Evolutionary conservation across 176 grass and related monocot genomes (phyloP), one percentile per base, ranked within the genome.

Genomic region (Triticum dicoccoides): DNA sequence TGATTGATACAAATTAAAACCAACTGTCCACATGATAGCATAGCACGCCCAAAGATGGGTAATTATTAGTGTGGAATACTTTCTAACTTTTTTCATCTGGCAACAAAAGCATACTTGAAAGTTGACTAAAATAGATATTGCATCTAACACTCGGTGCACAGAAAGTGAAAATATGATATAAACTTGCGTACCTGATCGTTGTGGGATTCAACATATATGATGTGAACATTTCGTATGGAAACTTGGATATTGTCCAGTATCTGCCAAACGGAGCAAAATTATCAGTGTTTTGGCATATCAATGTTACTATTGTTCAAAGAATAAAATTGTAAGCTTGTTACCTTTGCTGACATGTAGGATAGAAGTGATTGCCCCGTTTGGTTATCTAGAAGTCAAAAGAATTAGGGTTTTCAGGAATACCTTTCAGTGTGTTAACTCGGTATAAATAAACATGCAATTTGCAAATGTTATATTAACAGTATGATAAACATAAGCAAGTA

Each of bases 291-390:
- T 39, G 77, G 63, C 42, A 82, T 18, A 75, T 84, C 21, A 80
- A 85, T 33, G 75, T 20, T 86, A 83, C 14, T 61, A 14, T 85
- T 84, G 33, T 86, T 56, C 64, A 70, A 75, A 70, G 21, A 51
- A 87, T 79, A 86, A 83, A 86, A 83, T 30, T 25, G 20, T 47
- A 80, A 80, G 39, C 5, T 79, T 83, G 49, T 77, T 92, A 98
- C 96, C 96, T 98, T 98, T 76, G 96, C 93, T 86, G 92, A 94
- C 82, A 98, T 92, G 82, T 96, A 98, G 24, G 96, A 98, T 61
- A 98, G 85, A 94, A 98, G 93, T 77, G 96, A 98, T 69, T 96
- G 93, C 44, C 96, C 96, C 41, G 96, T 95, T 86, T 89, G 88
- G 88, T 98, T 94, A 92, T 98, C 96, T 98, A 75, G 84, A 87